These are phyloP conservation scores for Herpetospermum pedunculosum DNA, from an alignment of 306 rosid species.

Conservation along the genomic window DNA sequence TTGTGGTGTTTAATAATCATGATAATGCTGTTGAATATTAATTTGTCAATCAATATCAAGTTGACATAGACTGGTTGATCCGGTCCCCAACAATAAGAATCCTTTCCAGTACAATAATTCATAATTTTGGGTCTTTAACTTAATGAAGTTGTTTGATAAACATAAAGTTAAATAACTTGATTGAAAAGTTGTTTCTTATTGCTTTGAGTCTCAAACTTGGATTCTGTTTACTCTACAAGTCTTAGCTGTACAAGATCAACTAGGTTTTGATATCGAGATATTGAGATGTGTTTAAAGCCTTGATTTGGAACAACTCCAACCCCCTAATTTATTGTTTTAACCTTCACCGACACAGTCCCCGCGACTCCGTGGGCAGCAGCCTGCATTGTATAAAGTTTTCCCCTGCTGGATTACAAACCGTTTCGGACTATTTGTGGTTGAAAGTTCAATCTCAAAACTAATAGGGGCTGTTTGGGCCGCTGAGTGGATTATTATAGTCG, in stretches of 20 bases:
- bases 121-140: not conserved
- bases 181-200: not conserved
- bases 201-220: not conserved
- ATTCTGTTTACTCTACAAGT: not conserved
- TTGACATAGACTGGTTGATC: not conserved
- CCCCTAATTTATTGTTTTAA: not conserved
- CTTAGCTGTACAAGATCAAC: not conserved
- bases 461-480: too few relatives aligned
- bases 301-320: not conserved
- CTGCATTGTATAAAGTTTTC: not conserved
- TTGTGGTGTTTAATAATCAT: not conserved
- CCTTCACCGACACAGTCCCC: not conserved
- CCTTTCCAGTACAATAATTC: not conserved
- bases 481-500: too few relatives aligned
- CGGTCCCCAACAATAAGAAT: not conserved
- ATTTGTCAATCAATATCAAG: not conserved
- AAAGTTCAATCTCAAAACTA: not conserved
- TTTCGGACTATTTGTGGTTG: not conserved
- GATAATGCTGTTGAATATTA: not conserved
- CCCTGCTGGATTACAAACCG: not conserved
- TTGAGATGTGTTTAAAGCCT: not conserved
- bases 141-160: slow-evolving; percentile 1
- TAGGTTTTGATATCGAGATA: not conserved
- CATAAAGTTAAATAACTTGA: not conserved
- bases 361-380: not conserved